These are phyloP conservation scores for Hymenoscyphus albidus DNA, from an alignment of 2,329 filamentous ascomycete genomes.

Conservation along the genomic window DNA sequence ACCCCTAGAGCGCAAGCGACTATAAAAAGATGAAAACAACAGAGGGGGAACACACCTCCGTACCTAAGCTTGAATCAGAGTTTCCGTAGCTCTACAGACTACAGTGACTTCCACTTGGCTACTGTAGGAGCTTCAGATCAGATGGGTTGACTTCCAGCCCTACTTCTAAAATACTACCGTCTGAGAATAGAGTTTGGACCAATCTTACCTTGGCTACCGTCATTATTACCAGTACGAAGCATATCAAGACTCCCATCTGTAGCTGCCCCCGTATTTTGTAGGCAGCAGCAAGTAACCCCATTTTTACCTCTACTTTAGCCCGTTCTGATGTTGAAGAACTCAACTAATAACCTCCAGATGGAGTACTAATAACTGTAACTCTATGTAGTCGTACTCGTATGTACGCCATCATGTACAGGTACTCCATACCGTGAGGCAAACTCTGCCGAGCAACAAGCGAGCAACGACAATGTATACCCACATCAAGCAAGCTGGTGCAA, in stretches of 20 bases:
- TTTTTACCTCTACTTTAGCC: neutral
- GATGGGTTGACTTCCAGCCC: slow-evolving; percentile 1
- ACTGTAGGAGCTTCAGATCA: neutral
- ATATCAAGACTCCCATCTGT: neutral
- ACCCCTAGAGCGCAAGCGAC: too few relatives aligned
- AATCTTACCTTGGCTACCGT: neutral
- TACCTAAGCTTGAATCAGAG: too few relatives aligned
- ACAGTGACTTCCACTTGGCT: neutral
- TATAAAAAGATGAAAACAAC: too few relatives aligned
- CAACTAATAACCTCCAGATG: neutral
- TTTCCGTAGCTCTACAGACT: too few relatives aligned
- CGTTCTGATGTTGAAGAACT: too few relatives aligned
- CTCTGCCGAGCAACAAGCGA: neutral
- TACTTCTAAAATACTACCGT: neutral
- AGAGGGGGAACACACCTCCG: too few relatives aligned
- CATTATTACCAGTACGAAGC: neutral
- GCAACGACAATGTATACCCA: neutral
- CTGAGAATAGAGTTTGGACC: neutral
- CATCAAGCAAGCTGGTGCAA: neutral
- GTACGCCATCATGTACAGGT: neutral
- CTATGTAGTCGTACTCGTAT: neutral
- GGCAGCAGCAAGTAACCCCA: neutral
- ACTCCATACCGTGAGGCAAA: neutral
- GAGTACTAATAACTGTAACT: neutral
- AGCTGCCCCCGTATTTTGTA: too few relatives aligned